phyloP scores from a whole-genome alignment of 768 basidiomycete species.

The Leccinum rimulosum region DNA sequence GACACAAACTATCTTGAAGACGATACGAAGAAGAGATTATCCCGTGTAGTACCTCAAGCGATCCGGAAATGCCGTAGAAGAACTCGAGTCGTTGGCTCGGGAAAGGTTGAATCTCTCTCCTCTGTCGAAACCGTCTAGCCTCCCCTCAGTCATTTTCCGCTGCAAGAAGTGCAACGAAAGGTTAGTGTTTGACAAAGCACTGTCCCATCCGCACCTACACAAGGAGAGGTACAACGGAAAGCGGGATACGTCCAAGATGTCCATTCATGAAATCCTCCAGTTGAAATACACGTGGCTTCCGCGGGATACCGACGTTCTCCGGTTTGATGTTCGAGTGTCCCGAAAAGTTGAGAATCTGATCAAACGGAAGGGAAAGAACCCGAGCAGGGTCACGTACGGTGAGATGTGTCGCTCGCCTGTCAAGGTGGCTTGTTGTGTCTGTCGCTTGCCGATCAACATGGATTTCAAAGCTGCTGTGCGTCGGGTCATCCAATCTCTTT shows the following conservation, averaged over 20 bases:
- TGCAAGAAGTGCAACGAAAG: constrained; percentile 5
- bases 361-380: constrained; percentile 8
- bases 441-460: constrained; percentile 1
- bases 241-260: background rate
- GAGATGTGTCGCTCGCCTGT: constrained; percentile 3
- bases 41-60: background rate
- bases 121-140: constrained; percentile 5
- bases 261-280: background rate
- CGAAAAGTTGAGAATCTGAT: constrained; percentile 11
- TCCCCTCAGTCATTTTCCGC: constrained; percentile 10
- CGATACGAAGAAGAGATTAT: background rate
- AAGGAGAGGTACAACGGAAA: background rate
- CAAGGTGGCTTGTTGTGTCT: constrained; percentile 8
- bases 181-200: constrained; percentile 5
- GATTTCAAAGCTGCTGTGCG: constrained; percentile 7
- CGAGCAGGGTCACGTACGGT: background rate
- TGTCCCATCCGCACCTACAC: constrained; percentile 10
- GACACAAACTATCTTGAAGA: too few relatives aligned
- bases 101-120: background rate
- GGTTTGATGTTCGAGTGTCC: constrained; percentile 3
- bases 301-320: constrained; percentile 2
- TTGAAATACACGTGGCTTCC: background rate
- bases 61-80: constrained; percentile 5
- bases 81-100: constrained; percentile 11
- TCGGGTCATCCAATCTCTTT: background rate